A percentile compares a stretch with the other conserved stretches of the same genome.
Evolutionary conservation across 192 early-diverging fungal genomes (phyloP).

Genomic region (Cetraspora pellucida): DNA sequence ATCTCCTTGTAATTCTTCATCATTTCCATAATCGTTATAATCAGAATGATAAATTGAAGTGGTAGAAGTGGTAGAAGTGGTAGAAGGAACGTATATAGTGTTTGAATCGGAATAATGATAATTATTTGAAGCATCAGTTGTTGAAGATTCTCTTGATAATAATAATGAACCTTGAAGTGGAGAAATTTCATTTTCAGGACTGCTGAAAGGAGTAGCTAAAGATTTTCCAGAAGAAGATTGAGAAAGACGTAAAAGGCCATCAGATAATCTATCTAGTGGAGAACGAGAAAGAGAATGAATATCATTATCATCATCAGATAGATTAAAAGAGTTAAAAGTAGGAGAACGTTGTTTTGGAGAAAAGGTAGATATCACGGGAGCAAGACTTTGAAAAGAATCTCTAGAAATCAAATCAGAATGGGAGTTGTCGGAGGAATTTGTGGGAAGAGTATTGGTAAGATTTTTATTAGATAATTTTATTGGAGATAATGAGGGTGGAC

Average conservation of each 20-base stretch:
- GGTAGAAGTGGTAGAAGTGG: too few relatives aligned
- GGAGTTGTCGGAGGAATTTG: not conserved
- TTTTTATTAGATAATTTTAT: not conserved
- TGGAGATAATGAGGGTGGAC: slow-evolving; percentile 4
- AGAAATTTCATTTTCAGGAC: not conserved
- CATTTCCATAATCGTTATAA: too few relatives aligned
- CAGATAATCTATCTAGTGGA: slow-evolving; percentile 27
- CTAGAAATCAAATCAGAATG: too few relatives aligned
- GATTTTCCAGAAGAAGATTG: not conserved
- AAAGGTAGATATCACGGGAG: not conserved
- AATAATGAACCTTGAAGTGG: too few relatives aligned
- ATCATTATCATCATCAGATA: not conserved
- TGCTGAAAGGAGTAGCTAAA: not conserved
- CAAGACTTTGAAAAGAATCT: not conserved
- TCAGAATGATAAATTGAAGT: too few relatives aligned
- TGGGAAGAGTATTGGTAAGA: not conserved
- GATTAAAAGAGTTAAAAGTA: not conserved
- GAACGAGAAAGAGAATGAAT: not conserved
- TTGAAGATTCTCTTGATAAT: too few relatives aligned
- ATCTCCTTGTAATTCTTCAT: too few relatives aligned
- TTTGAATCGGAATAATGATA: too few relatives aligned
- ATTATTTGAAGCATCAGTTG: too few relatives aligned
- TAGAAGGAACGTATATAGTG: too few relatives aligned
- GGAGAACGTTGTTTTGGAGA: not conserved
- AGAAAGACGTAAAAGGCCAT: not conserved